Base-by-base conservation (phyloP, 768 basidiomycete genomes). In the Royoungia palumana region DNA sequence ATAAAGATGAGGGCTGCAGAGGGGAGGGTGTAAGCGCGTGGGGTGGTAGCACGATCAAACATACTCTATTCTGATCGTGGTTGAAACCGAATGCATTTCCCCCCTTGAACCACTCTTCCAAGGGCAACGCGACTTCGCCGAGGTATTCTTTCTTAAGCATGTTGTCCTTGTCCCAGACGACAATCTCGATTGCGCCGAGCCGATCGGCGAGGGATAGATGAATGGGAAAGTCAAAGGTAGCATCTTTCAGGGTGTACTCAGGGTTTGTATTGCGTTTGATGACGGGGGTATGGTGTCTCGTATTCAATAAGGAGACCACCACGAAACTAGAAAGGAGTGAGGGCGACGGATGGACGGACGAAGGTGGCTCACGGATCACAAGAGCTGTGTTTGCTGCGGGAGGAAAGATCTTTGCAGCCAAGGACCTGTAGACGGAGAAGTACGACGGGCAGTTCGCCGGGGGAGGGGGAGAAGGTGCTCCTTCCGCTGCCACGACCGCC, bases 81-180 rank as follows among this genome's bases (percentile, higher is more conserved):
- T 80, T 76, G 69, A 79, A 93, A 11, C 61, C 77, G 50, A 75
- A 78, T 0, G 58, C 53, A 21, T 65, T 48, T 61, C 72, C 35
- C 53, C 73, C 49, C 47, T 55, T 17, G 44, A 94, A 96, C 91
- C 92, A 95, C 28, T 89, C 82, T 17, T 84, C 84, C n/a, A 95
- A 63, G 0, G 82, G 79, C 7, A 97, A 55, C 0, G 85, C 79
- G 5, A 81, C 78, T 67, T 99, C 95, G 14, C 96, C 96, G 14
- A 99, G 76, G 65, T 96, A 99, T 38, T 97, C 95, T 71, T 94
- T 96, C 60, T 76, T 80, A 48, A 71, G 49, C 59, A 93, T 65
- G 67, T 97, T 65, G 67, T 97, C 94, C 72, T 87, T 93, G 69
- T 94, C 94, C 94, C 95, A 99, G 0, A 94, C 76, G 12, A 96